Evolutionary conservation across 805 yeast genomes (phyloP).

Genomic region (Candida mattraensis): DNA sequence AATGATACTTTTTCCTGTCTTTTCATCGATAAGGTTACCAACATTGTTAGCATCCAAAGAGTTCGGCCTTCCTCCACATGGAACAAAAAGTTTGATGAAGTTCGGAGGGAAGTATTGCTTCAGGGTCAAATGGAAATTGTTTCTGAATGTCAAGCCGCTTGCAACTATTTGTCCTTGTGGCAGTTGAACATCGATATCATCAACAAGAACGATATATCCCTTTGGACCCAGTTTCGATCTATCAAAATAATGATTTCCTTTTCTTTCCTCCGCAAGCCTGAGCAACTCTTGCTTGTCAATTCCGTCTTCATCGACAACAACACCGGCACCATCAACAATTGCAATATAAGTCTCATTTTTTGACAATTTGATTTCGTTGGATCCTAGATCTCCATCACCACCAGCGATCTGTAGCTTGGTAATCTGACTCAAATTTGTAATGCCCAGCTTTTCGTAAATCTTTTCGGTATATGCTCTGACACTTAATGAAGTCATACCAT

Average conservation of each 20-base stretch:
- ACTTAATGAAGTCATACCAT: conserved; percentile 96
- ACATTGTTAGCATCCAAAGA: conserved; percentile 90
- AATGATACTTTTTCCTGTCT: conserved; percentile 72
- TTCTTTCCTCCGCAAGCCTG: conserved; percentile 75
- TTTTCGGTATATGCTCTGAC: conserved; percentile 90
- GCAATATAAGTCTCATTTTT: conserved; percentile 82
- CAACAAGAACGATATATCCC: conserved; percentile 84
- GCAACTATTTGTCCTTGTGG: conserved; percentile 77
- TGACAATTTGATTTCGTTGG: conserved; percentile 89
- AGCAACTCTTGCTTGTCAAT: conserved; percentile 75
- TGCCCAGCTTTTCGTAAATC: conserved; percentile 73
- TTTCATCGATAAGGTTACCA: conserved; percentile 62
- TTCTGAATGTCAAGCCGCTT: conserved; percentile 88
- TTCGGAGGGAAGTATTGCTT: conserved; percentile 58
- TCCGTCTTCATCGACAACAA: conserved; percentile 88
- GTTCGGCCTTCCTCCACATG: conserved; percentile 99
- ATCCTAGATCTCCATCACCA: conserved; percentile 97
- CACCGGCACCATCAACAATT: conserved; percentile 95
- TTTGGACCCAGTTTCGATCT: conserved; percentile 59
- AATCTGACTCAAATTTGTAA: conserved; percentile 55
- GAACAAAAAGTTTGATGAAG: conserved; percentile 82
- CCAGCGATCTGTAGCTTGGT: conserved; percentile 96
- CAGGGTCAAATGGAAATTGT: conserved; percentile 78
- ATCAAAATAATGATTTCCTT: conserved; percentile 72
- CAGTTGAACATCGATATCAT: conserved; percentile 73